Base-by-base conservation (phyloP, 768 basidiomycete species). In the Suillus occidentalis region DNA sequence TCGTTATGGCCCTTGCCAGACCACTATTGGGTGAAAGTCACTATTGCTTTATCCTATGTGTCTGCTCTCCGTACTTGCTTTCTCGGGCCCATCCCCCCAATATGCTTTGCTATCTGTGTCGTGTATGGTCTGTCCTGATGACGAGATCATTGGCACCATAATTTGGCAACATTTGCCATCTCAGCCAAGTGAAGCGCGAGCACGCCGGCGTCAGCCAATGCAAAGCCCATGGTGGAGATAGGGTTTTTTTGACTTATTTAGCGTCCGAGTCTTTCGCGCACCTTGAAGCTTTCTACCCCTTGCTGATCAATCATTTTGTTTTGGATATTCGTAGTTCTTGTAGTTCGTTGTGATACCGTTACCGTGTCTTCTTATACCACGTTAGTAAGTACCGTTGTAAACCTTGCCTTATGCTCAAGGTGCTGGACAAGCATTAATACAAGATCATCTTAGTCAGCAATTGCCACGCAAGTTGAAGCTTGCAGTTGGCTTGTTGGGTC, bases 1-100 rank as follows among this genome's bases (percentile, higher is more conserved):
- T 47, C 45, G 64, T 31, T 59, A 73, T 47, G 50, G 62, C 25
- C 42, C 69, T 50, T 73, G 66, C 60, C 69, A 66, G 52, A 65
- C 37, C 28, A 56, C 57, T 66, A 67, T 59, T 71, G 73, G 73
- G 59, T 73, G 10, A 59, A 42, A 59, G 3, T 13, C 40, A 20
- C 12, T 6, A 40, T 28, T 6, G 9, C 37, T 58, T 6, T 16
- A 28, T 58, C 39, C 1, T 14, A 12, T 40, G 22, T 40, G 10
- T 37, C 1, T 47, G n/a, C 28, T 39, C 65, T 52, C 56, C 47
- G 1, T 42, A 9, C 42, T 57, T 25, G 31, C 64, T n/a, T 60
- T 64, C n/a, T 4, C 4, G 31, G 31, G 31, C 31, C 62, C 39
- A 40, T 43, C 42, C 39, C 40, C 31, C 31, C 37, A 50, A 42